Evolutionary conservation across 805 yeast genomes (phyloP).

Genomic region (Scheffersomyces spartinae): DNA sequence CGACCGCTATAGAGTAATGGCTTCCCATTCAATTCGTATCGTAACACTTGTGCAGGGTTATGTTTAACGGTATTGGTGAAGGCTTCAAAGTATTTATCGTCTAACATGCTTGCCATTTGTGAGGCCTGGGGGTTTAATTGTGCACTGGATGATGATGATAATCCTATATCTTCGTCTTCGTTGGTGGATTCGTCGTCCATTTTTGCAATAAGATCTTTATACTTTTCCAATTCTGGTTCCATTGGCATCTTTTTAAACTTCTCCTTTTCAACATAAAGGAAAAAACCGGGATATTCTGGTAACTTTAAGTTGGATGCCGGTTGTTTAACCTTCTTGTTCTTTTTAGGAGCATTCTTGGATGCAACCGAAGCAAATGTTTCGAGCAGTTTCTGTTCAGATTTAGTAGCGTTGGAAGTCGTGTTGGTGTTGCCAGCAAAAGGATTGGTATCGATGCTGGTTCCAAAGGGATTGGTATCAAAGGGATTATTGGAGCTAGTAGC

Average conservation of each 20-base stretch:
- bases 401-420: conserved; percentile 5
- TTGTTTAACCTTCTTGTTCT: conserved; percentile 1
- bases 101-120: conserved; percentile 40
- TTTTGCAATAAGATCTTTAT: too few relatives aligned
- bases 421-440: conserved; percentile 19
- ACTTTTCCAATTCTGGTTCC: conserved; percentile 39
- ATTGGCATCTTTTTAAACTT: conserved; percentile 39
- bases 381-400: conserved; percentile 5
- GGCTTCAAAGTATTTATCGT: conserved; percentile 69
- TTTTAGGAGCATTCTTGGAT: conserved; percentile 5
- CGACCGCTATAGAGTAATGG: conserved; percentile 66
- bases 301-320: conserved; percentile 9
- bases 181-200: too few relatives aligned
- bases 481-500: conserved; percentile 2
- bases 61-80: conserved; percentile 67
- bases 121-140: conserved; percentile 5
- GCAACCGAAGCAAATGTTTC: conserved; percentile 14
- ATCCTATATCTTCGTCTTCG: conserved; percentile 12
- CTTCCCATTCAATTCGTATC: conserved; percentile 71
- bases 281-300: conserved; percentile 53
- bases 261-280: conserved; percentile 67
- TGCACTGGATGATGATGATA: conserved; percentile 28
- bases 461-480: conserved; percentile 4
- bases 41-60: conserved; percentile 77
- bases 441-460: conserved; percentile 7